Evolutionary conservation across 163 green algal genomes (phyloP).

Genomic region (Prototheca cutis): DNA sequence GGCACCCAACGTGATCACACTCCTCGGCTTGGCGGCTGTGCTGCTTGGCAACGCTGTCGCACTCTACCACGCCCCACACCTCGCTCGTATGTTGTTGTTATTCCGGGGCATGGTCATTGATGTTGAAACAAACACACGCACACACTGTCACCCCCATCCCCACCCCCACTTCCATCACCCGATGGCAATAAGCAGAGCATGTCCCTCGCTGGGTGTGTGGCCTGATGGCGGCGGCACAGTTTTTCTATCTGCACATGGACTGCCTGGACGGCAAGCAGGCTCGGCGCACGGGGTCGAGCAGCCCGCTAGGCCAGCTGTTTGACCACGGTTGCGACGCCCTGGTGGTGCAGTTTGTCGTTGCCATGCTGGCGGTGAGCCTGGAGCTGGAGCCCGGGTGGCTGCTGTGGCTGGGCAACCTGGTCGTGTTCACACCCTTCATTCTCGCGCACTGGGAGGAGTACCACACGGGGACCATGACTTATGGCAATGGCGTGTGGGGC

Average conservation of each 20-base stretch:
- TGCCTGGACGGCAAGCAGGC: slow-evolving; percentile 85
- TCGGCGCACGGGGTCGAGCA: slow-evolving; percentile 68
- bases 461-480: slow-evolving; percentile 73
- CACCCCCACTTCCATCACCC: not conserved
- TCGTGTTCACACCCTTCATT: slow-evolving; percentile 66
- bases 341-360: slow-evolving; percentile 58
- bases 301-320: slow-evolving; percentile 87
- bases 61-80: slow-evolving; percentile 46
- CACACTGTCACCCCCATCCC: not conserved
- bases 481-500: slow-evolving; percentile 72
- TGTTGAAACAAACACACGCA: too few species aligned
- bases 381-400: slow-evolving; percentile 32
- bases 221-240: slow-evolving; percentile 39
- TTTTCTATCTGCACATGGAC: slow-evolving; percentile 77
- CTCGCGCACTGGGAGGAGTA: slow-evolving; percentile 90
- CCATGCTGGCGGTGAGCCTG: slow-evolving; percentile 38
- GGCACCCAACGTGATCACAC: slow-evolving; percentile 91
- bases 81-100: too few species aligned
- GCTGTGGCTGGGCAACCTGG: slow-evolving; percentile 33
- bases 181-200: slow-evolving; percentile 27
- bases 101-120: too few species aligned
- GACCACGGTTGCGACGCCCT: slow-evolving; percentile 88
- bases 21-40: slow-evolving; percentile 49
- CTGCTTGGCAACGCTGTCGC: slow-evolving; percentile 48
- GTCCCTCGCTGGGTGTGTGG: slow-evolving; percentile 59